These are phyloP conservation scores for Filosporella fistucella DNA, from an alignment of 495 filamentous ascomycete genomes.

Conservation along the genomic window DNA sequence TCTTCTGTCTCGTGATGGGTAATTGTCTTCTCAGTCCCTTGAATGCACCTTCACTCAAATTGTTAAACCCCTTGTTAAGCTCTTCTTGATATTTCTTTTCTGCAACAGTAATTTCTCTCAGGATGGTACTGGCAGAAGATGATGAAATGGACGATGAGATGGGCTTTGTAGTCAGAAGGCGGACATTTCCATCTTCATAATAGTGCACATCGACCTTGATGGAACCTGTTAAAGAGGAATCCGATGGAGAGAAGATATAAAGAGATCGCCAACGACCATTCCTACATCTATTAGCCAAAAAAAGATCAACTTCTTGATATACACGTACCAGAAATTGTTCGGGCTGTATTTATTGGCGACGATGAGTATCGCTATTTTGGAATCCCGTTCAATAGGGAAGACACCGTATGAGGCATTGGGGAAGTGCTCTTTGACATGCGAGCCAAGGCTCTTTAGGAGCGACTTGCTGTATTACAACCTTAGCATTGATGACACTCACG, in stretches of 20 bases:
- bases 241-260: conserved; percentile 70
- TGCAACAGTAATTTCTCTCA: conserved; percentile 65
- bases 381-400: conserved; percentile 72
- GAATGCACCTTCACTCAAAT: conserved; percentile 88
- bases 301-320: background rate
- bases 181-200: conserved; percentile 98
- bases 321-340: conserved; percentile 83
- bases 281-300: conserved; percentile 39
- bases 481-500: background rate
- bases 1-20: conserved; percentile 95
- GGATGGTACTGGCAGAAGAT: conserved; percentile 60
- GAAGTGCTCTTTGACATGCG: conserved; percentile 88
- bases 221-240: conserved; percentile 54
- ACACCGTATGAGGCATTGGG: conserved; percentile 74
- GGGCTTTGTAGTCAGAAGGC: conserved; percentile 79
- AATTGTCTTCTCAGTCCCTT: conserved; percentile 89
- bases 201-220: conserved; percentile 94
- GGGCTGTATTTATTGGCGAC: conserved; percentile 97
- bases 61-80: conserved; percentile 83
- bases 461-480: conserved; percentile 55
- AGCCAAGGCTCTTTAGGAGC: conserved; percentile 67
- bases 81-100: conserved; percentile 97
- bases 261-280: conserved; percentile 93
- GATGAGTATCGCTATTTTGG: conserved; percentile 71
- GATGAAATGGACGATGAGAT: conserved; percentile 54